These are phyloP conservation scores for Yamadazyma dushanensis DNA, from an alignment of 1,139 yeast genomes.

Conservation along the genomic window DNA sequence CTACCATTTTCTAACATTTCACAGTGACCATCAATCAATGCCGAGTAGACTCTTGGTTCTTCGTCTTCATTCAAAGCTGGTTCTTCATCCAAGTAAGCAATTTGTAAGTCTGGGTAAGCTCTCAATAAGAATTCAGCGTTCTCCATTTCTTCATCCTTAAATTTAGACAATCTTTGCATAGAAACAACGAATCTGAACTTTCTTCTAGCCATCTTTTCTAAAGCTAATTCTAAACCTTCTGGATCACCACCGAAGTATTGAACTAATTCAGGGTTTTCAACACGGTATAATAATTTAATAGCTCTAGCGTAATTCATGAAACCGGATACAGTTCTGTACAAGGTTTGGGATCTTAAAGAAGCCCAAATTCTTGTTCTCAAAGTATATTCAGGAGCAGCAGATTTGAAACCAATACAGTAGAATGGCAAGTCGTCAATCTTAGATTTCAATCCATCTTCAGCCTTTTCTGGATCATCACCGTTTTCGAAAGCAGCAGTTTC, in stretches of 20 bases:
- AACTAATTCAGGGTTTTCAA: constrained; percentile 98
- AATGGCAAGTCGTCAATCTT: constrained; percentile 97
- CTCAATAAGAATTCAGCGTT: constrained; percentile 96
- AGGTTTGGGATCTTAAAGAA: constrained; percentile 94
- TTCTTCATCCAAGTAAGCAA: constrained; percentile 96
- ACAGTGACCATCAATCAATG: constrained; percentile 97
- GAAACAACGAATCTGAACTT: constrained; percentile 96
- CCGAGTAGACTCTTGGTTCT: constrained; percentile 95
- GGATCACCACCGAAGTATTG: constrained; percentile 99
- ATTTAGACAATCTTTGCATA: constrained; percentile 97
- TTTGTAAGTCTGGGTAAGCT: constrained; percentile 98
- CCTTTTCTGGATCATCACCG: constrained; percentile 63
- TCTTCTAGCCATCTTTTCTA: constrained; percentile 99
- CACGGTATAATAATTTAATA: constrained; percentile 93
- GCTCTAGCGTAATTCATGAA: constrained; percentile 99
- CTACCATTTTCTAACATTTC: constrained; percentile 97
- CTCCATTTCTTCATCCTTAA: constrained; percentile 96
- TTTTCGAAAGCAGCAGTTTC: constrained; percentile 88
- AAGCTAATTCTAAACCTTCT: constrained; percentile 90
- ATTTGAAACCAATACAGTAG: constrained; percentile 98
- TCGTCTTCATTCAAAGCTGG: constrained; percentile 89
- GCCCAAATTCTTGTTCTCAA: constrained; percentile 99
- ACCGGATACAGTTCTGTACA: constrained; percentile 98
- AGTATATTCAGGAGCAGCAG: constrained; percentile 99
- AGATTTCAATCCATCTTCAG: constrained; percentile 73